phyloP scores from a whole-genome alignment of 163 green algal genomes.

The Scenedesmus sp. region DNA sequence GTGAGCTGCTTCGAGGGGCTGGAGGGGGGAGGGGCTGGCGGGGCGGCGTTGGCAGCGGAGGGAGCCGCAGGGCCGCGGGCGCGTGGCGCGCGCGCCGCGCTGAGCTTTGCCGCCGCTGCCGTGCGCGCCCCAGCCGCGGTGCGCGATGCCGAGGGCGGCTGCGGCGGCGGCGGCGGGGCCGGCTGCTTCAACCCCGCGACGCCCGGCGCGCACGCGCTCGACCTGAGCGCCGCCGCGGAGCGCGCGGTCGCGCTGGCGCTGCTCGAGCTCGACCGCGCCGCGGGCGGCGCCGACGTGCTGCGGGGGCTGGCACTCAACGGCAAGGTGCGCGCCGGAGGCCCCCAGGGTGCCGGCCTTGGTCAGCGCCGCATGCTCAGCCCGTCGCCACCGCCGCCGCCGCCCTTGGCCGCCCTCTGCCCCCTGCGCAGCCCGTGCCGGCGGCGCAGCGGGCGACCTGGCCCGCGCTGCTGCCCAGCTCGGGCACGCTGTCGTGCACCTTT shows the following conservation, averaged over 20 bases:
- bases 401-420: too few species aligned
- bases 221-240: conserved; percentile 56
- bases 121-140: too few species aligned
- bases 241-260: conserved; percentile 64
- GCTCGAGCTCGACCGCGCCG: conserved; percentile 54
- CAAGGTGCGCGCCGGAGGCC: conserved; percentile 40
- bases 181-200: conserved; percentile 70
- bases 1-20: too few species aligned
- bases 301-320: conserved; percentile 63
- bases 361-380: too few species aligned
- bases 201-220: conserved; percentile 63
- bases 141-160: conserved; percentile 19
- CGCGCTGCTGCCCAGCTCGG: conserved; percentile 20
- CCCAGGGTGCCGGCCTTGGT: too few species aligned
- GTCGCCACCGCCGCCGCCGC: too few species aligned
- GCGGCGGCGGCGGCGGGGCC: too few species aligned
- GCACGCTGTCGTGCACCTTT: conserved; percentile 17
- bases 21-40: too few species aligned
- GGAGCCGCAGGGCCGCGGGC: too few species aligned
- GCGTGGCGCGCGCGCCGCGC: too few species aligned
- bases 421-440: conserved; percentile 16
- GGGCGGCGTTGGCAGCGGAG: too few species aligned
- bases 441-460: conserved; percentile 44
- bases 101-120: too few species aligned
- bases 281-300: conserved; percentile 52